Evolutionary conservation across 768 basidiomycete genomes (phyloP).

Genomic region (Scleroderma citrinum): DNA sequence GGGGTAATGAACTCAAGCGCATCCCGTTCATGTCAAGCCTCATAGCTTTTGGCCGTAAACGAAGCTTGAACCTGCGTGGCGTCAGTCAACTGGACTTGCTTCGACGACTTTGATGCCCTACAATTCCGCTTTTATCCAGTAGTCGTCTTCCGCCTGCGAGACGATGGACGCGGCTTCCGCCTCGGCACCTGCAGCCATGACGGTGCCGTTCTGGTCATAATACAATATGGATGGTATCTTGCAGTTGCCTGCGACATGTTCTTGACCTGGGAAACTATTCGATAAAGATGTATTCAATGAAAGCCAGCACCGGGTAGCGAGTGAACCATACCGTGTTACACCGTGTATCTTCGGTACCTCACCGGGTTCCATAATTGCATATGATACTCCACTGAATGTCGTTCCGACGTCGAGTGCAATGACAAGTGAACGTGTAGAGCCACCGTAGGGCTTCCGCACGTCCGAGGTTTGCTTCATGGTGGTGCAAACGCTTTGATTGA

Average conservation of each 20-base stretch:
- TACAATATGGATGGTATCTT: conserved; percentile 78
- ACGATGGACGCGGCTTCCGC: conserved; percentile 54
- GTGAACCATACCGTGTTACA: conserved; percentile 56
- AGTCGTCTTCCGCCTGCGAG: conserved; percentile 70
- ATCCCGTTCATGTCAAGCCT: conserved; percentile 81
- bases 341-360: conserved; percentile 79
- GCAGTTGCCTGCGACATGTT: conserved; percentile 79
- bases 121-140: conserved; percentile 74
- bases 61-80: conserved; percentile 64
- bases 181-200: conserved; percentile 74
- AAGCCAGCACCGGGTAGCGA: background rate
- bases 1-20: conserved; percentile 63
- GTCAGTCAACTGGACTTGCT: conserved; percentile 1
- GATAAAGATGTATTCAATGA: background rate
- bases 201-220: conserved; percentile 58
- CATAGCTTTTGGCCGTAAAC: conserved; percentile 72
- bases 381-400: conserved; percentile 79
- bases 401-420: conserved; percentile 80
- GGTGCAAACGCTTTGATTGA: conserved; percentile 6
- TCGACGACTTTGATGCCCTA: conserved; percentile 31
- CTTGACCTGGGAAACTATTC: conserved; percentile 73
- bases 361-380: conserved; percentile 76
- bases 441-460: conserved; percentile 69
- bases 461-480: conserved; percentile 51
- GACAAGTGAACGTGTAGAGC: conserved; percentile 57